Evolutionary conservation across 2,329 filamentous ascomycete species (phyloP).

Genomic region (Gaeumannomyces sp.): DNA sequence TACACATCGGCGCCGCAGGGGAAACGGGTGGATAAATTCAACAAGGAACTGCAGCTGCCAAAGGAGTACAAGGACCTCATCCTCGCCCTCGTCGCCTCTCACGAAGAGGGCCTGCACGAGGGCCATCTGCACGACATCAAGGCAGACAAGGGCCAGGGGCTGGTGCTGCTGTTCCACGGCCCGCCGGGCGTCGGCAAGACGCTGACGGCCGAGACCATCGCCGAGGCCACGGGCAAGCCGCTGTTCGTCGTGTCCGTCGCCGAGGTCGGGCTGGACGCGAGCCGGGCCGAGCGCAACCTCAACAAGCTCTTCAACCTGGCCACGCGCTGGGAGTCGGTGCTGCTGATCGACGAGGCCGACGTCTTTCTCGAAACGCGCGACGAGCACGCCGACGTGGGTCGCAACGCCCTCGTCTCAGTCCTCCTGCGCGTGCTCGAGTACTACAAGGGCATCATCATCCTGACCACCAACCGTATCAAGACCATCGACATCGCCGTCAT

Average conservation of each 20-base stretch:
- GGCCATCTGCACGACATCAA: slow-evolving; percentile 20
- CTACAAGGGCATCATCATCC: slow-evolving; percentile 29
- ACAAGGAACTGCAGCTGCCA: background rate
- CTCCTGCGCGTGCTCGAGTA: slow-evolving; percentile 31
- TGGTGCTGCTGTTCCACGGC: slow-evolving; percentile 27
- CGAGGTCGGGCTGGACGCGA: slow-evolving; percentile 26
- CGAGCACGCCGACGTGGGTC: slow-evolving; percentile 17
- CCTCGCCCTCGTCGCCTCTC: background rate
- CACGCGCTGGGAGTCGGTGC: slow-evolving; percentile 18
- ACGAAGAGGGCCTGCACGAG: background rate
- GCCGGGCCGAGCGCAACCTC: slow-evolving; percentile 23
- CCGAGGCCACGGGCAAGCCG: slow-evolving; percentile 43
- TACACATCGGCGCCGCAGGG: background rate
- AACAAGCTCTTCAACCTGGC: slow-evolving; percentile 18
- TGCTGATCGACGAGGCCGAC: slow-evolving; percentile 21
- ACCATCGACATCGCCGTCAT: slow-evolving; percentile 35
- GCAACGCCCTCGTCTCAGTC: slow-evolving; percentile 28
- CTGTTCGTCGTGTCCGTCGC: slow-evolving; percentile 45
- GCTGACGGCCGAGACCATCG: slow-evolving; percentile 48
- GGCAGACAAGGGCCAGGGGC: slow-evolving; percentile 22
- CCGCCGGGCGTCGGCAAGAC: slow-evolving; percentile 45
- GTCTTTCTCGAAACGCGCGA: slow-evolving; percentile 18
- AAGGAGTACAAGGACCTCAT: background rate
- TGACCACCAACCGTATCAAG: slow-evolving; percentile 37
- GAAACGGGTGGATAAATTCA: background rate